Conservation (phyloP, 2,329 filamentous ascomycete genomes). For the Hypoxylon sp. region DNA sequence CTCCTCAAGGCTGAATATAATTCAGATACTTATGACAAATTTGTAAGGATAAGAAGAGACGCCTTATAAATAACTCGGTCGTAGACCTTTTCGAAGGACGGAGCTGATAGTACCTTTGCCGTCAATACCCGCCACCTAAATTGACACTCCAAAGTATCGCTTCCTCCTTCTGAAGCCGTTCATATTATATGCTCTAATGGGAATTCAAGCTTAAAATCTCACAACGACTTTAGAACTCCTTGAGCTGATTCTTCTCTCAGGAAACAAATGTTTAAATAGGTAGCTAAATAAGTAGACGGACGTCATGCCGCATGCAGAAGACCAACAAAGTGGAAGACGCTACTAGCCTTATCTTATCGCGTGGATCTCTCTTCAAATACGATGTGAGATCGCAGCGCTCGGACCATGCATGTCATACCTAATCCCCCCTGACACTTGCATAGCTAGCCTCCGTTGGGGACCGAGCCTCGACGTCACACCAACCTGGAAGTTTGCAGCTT, state of each 20-base stretch:
- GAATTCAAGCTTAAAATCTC: no score
- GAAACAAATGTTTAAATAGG: not conserved
- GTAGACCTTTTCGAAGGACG: not conserved
- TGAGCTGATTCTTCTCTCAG: not conserved
- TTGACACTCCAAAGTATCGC: not conserved
- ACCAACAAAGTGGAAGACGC: not conserved
- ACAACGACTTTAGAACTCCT: not conserved
- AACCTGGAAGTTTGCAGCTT: conserved; percentile 12
- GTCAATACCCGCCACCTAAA: not conserved
- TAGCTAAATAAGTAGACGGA: not conserved
- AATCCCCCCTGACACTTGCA: conserved; percentile 22
- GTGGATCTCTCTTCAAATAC: not conserved
- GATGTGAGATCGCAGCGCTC: conserved; percentile 18
- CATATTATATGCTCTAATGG: not conserved
- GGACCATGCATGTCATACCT: conserved; percentile 35
- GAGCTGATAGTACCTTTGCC: not conserved
- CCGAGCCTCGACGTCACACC: conserved; percentile 37
- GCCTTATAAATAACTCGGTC: not conserved
- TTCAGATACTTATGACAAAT: no score
- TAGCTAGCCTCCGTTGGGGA: conserved; percentile 12
- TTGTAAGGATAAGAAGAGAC: not conserved
- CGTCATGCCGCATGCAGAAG: conserved; percentile 11
- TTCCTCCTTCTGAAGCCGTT: not conserved
- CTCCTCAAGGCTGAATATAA: not conserved
- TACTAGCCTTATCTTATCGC: conserved; percentile 33